Conservation (phyloP, 148 eudicot genomes). For the Suaeda aralocaspica region DNA sequence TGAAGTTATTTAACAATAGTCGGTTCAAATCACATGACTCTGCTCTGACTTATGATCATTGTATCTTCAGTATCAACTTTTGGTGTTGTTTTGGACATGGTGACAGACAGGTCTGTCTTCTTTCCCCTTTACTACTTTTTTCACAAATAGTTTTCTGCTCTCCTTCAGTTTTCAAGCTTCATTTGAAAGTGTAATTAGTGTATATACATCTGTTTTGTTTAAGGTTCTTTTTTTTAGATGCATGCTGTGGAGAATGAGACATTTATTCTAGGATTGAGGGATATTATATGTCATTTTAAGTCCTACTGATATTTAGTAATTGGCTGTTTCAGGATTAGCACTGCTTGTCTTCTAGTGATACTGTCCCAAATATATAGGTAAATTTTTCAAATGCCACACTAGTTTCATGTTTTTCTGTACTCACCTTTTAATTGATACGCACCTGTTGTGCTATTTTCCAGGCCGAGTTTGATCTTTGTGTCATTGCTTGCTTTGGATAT, state of each 20-base stretch:
- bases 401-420: no score
- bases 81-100: slow-evolving; percentile 97
- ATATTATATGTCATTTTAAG: not conserved
- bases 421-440: not conserved
- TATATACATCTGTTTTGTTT: no score
- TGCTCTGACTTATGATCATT: slow-evolving; percentile 11
- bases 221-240: no score
- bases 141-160: no score
- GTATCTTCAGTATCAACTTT: slow-evolving; percentile 63
- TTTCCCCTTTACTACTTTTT: no score
- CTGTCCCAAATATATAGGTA: slow-evolving; percentile 95
- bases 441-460: slow-evolving; percentile 30
- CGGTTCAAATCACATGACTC: not conserved
- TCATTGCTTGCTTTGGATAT: slow-evolving; percentile 90
- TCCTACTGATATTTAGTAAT: not conserved
- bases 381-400: not conserved
- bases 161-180: no score
- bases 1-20: not conserved
- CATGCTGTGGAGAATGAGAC: no score
- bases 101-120: slow-evolving; percentile 85
- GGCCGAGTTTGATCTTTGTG: slow-evolving; percentile 83
- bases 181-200: no score
- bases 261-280: not conserved
- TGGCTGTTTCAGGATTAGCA: slow-evolving; percentile 72
- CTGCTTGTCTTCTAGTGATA: slow-evolving; percentile 86